Evolutionary conservation across 2,329 filamentous ascomycete genomes (phyloP).

Genomic region (Diaporthe sp.): DNA sequence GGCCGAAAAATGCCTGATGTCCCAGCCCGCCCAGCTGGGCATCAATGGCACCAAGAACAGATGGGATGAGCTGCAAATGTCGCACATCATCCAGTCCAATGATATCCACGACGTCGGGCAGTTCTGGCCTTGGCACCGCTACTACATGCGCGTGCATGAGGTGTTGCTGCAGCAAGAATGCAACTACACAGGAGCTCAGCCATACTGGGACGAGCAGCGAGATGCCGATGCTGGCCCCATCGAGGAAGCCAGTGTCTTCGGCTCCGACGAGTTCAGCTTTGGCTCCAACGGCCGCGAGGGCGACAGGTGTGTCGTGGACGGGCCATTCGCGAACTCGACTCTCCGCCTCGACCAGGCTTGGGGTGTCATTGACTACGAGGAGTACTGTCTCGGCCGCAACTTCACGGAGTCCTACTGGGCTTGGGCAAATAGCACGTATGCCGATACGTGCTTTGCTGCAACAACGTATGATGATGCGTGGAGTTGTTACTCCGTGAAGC

Average conservation of each 20-base stretch:
- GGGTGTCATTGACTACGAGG: conserved; percentile 9
- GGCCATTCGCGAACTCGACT: conserved; percentile 51
- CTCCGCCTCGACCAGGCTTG: conserved; percentile 41
- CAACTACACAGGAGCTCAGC: conserved; percentile 43
- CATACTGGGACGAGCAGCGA: conserved; percentile 52
- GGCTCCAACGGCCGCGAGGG: conserved; percentile 49
- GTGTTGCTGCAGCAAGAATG: conserved; percentile 49
- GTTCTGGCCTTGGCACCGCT: conserved; percentile 53
- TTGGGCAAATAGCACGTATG: conserved; percentile 28
- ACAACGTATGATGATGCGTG: conserved; percentile 40
- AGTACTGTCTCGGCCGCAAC: conserved; percentile 32
- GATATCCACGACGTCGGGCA: conserved; percentile 48
- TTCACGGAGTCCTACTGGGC: conserved; percentile 9
- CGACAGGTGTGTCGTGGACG: conserved; percentile 49
- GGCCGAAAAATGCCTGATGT: conserved; percentile 50
- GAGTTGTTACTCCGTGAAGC: conserved; percentile 42
- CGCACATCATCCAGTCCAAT: conserved; percentile 47
- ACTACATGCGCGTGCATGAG: conserved; percentile 50
- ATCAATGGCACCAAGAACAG: conserved; percentile 45
- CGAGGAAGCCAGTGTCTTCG: conserved; percentile 47
- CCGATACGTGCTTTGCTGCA: conserved; percentile 29
- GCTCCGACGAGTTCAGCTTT: conserved; percentile 39
- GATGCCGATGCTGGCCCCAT: conserved; percentile 46
- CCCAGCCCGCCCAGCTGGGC: conserved; percentile 42
- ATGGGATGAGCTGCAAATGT: conserved; percentile 51